Percentiles rank a stretch among this genome's conserved stretches.
These are phyloP conservation scores for Lithospermum erythrorhizon DNA, from an alignment of 257 asterid species.

Conservation along the genomic window DNA sequence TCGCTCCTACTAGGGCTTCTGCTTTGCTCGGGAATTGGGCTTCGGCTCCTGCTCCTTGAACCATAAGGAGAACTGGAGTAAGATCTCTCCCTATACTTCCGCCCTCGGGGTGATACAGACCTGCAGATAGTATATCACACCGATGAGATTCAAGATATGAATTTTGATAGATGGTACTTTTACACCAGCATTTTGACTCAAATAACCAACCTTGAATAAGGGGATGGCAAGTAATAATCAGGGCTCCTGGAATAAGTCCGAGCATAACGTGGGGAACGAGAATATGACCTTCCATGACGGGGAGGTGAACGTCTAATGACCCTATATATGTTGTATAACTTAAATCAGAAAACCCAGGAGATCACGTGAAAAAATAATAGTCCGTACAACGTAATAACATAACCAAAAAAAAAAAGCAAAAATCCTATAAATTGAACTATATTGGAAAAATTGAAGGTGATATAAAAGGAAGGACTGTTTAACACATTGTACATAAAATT, in stretches of 20 bases:
- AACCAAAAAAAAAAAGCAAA: neutral
- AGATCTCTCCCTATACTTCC: conserved; percentile 31
- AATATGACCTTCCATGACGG: neutral
- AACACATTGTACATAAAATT: neutral
- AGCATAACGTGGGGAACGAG: conserved; percentile 1
- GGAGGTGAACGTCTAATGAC: too few relatives aligned
- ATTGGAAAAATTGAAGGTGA: too few relatives aligned
- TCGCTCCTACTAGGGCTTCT: conserved; percentile 9
- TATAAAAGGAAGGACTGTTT: too few relatives aligned
- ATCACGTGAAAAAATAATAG: too few relatives aligned
- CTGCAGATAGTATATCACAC: conserved; percentile 8
- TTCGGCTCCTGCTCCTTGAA: conserved; percentile 30
- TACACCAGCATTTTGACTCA: neutral
- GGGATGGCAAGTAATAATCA: conserved; percentile 20
- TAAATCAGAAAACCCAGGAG: too few relatives aligned
- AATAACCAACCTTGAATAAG: conserved; percentile 14
- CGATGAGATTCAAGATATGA: neutral
- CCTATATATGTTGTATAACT: too few relatives aligned
- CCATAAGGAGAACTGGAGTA: conserved; percentile 32
- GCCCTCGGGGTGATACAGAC: conserved; percentile 29
- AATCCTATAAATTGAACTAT: neutral
- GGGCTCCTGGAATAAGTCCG: conserved; percentile 2
- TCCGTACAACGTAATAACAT: neutral
- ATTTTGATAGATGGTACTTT: too few relatives aligned
- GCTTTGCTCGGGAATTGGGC: conserved; percentile 17